Base-by-base conservation (phyloP, 2,329 filamentous ascomycete species). In the Trichophyton simii region DNA sequence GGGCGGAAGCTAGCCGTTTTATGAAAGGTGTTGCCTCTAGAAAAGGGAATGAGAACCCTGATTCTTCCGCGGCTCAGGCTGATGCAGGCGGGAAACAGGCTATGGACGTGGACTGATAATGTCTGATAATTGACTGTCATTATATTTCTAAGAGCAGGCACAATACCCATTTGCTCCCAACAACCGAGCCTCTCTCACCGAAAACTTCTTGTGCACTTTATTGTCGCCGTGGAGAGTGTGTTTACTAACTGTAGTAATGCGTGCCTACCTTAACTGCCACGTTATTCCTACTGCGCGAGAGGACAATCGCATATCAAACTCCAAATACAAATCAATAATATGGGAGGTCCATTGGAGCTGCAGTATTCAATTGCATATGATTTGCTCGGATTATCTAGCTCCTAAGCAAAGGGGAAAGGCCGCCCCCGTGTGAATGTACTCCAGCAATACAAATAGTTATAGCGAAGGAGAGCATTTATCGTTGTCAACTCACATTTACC, bases 1-100 rank as follows among this genome's bases (percentile, higher is more conserved):
- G 92, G 84, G 80, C 78, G 38, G 80, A 82, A 66, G 81, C 83
- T 46, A 82, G 78, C 67, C 74, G 73, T 54, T 79, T 87, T 64
- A 70, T 88, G 46, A 79, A 78, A 64, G 69, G 69, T 25, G 60
- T 78, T 22, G 60, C 66, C 8, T 52, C 65, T 11, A 58, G 63
- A 22, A 57, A 50, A 48, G 46, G 41, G 59, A 44, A 66, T 69
- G 58, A n/a, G 50, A 20, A 64, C 28, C 15, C 7, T n/a, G n/a
- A 44, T 15, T 15, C 41, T 44, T 34, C 11, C 34, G 20, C 38
- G 6, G 5, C 55, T 36, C 34, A 38, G 11, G 41, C 55, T 13
- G 34, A 50, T 25, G 13, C 31, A 15, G 25, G 25, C 20, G 36
- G n/a, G 28, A 46, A 67, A 20, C 69, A 73, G 58, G 66, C 68